Conservation (phyloP, 768 basidiomycete species). For the Tricholoma terreum region DNA sequence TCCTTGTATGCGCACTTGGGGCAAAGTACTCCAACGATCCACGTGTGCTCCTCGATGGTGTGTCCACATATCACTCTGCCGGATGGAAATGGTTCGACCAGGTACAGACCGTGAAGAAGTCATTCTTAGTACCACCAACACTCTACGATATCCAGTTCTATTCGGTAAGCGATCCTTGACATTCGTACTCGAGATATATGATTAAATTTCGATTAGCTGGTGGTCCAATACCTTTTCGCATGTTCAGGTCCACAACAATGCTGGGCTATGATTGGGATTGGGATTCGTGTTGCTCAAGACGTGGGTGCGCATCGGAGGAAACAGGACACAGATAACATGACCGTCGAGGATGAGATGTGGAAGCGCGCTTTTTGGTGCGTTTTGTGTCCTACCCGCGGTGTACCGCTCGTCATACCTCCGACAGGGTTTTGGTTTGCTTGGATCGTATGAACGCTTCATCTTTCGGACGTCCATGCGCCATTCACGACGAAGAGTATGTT, state of each 20-base stretch:
- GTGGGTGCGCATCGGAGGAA: constrained; percentile 66
- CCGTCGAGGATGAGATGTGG: constrained; percentile 69
- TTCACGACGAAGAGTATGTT: constrained; percentile 77
- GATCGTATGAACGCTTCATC: constrained; percentile 51
- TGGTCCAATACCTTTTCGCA: constrained; percentile 51
- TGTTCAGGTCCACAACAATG: constrained; percentile 59
- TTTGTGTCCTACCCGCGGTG: background rate
- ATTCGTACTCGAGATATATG: constrained; percentile 5
- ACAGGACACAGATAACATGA: constrained; percentile 28
- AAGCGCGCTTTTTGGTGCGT: constrained; percentile 65
- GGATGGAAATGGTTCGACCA: constrained; percentile 73
- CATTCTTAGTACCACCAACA: constrained; percentile 59
- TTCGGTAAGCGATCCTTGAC: constrained; percentile 34
- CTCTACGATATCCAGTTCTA: constrained; percentile 76
- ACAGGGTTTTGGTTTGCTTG: constrained; percentile 54
- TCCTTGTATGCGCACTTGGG: constrained; percentile 72
- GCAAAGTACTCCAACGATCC: constrained; percentile 58
- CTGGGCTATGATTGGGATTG: constrained; percentile 71
- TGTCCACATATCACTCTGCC: constrained; percentile 39
- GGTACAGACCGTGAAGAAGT: constrained; percentile 61
- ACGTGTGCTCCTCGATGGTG: constrained; percentile 44
- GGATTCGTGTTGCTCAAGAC: constrained; percentile 73
- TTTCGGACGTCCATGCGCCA: constrained; percentile 71
- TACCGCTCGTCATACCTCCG: background rate
- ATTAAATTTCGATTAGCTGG: constrained; percentile 35